Evolutionary conservation across 148 eudicot genomes (phyloP).

Genomic region (Gaultheria prostrata): DNA sequence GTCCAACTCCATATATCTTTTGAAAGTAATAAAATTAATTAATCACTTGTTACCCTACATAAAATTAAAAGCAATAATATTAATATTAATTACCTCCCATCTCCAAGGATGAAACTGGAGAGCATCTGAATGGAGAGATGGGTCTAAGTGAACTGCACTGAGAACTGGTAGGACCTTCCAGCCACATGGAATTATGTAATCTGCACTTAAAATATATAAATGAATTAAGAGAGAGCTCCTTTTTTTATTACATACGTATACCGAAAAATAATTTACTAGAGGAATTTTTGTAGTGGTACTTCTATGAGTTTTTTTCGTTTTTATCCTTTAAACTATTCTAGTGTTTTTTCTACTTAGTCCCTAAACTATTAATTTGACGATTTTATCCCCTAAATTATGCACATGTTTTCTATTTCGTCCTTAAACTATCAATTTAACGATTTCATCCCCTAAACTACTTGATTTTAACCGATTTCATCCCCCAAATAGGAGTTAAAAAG

Average conservation of each 20-base stretch:
- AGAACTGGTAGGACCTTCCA: slow-evolving; percentile 73
- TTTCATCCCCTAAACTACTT: no score
- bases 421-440: no score
- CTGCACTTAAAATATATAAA: slow-evolving; percentile 21
- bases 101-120: slow-evolving; percentile 60
- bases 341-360: no score
- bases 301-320: no score
- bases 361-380: no score
- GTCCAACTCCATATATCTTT: neutral
- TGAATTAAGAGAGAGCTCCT: neutral
- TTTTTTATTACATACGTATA: neutral
- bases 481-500: no score
- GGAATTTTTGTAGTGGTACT: no score
- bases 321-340: no score
- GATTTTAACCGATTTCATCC: no score
- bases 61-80: neutral
- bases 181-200: slow-evolving; percentile 53
- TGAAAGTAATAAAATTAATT: neutral
- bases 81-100: slow-evolving; percentile 53
- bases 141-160: slow-evolving; percentile 67
- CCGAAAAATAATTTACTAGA: neutral
- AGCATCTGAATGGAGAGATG: slow-evolving; percentile 52
- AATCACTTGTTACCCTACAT: neutral
- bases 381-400: no score
- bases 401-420: no score